phyloP scores from a whole-genome alignment of 2,329 filamentous ascomycete genomes.

The Fragosphaeria purpurea region DNA sequence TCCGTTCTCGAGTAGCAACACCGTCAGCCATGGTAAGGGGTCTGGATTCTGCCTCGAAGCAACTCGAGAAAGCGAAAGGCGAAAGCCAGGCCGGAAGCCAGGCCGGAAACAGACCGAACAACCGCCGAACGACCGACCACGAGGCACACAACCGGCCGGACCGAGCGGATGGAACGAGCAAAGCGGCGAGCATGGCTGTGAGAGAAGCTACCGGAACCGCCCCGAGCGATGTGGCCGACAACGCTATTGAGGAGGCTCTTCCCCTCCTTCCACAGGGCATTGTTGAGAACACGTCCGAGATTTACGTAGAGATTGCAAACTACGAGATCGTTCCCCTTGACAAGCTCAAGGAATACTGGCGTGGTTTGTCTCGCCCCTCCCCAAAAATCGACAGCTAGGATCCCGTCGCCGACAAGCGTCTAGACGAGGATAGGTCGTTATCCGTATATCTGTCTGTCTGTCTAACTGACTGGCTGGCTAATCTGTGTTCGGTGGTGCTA shows the following conservation, averaged over 20 bases:
- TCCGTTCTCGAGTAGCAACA: too few species aligned
- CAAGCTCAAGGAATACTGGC: slow-evolving; percentile 46
- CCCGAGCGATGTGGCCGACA: neutral
- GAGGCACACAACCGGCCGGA: neutral
- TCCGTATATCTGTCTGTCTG: neutral
- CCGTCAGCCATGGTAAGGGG: too few species aligned
- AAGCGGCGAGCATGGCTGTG: too few species aligned
- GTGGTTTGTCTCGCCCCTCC: slow-evolving; percentile 29
- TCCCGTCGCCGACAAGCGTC: too few species aligned
- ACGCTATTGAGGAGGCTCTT: slow-evolving; percentile 13
- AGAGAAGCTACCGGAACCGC: neutral
- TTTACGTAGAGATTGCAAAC: slow-evolving; percentile 45
- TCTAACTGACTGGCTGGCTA: neutral
- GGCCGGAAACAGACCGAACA: too few species aligned
- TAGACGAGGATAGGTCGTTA: neutral
- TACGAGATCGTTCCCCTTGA: slow-evolving; percentile 40
- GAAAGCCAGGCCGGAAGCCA: too few species aligned
- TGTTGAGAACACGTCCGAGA: slow-evolving; percentile 40
- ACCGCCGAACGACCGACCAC: neutral
- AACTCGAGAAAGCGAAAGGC: too few species aligned
- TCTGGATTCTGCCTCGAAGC: too few species aligned
- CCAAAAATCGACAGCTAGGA: neutral
- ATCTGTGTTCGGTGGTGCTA: slow-evolving; percentile 17
- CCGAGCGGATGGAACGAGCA: too few species aligned
- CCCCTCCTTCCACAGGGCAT: slow-evolving; percentile 48